phyloP scores from a whole-genome alignment of 495 filamentous ascomycete species.

The Cercophora newfieldiana region DNA sequence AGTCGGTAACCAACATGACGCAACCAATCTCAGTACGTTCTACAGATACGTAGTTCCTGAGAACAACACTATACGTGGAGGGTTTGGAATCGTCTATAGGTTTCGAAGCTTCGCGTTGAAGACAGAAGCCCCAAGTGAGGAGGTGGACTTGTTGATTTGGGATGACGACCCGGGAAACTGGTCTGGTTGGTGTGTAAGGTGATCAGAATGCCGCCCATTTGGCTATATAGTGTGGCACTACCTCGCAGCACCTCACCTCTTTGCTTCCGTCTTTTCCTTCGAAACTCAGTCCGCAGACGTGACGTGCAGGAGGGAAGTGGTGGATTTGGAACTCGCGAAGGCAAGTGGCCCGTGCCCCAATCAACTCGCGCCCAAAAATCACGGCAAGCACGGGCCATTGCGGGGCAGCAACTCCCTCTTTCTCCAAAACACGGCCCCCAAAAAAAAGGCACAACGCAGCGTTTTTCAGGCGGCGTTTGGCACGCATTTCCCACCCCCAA shows the following conservation, averaged over 20 bases:
- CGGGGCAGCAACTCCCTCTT: neutral
- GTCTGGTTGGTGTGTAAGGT: too few species aligned
- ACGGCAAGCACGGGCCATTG: neutral
- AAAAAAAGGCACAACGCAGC: neutral
- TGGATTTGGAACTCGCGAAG: neutral
- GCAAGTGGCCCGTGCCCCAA: constrained; percentile 5
- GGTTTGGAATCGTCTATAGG: too few species aligned
- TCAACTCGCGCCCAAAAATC: neutral
- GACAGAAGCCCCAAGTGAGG: too few species aligned
- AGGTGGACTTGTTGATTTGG: too few species aligned
- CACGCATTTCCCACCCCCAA: neutral
- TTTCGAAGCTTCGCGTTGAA: too few species aligned
- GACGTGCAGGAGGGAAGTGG: neutral
- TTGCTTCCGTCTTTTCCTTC: neutral
- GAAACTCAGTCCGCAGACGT: neutral
- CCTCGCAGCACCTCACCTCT: neutral
- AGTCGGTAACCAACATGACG: too few species aligned
- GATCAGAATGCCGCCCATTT: too few species aligned
- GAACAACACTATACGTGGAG: too few species aligned
- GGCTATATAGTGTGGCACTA: too few species aligned
- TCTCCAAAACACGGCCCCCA: constrained; percentile 3
- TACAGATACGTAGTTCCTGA: too few species aligned
- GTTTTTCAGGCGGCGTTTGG: neutral
- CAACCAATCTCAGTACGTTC: too few species aligned
- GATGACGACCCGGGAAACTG: too few species aligned